phyloP scores from a whole-genome alignment of 2,329 filamentous ascomycete species.

The Penicillium sp. region DNA sequence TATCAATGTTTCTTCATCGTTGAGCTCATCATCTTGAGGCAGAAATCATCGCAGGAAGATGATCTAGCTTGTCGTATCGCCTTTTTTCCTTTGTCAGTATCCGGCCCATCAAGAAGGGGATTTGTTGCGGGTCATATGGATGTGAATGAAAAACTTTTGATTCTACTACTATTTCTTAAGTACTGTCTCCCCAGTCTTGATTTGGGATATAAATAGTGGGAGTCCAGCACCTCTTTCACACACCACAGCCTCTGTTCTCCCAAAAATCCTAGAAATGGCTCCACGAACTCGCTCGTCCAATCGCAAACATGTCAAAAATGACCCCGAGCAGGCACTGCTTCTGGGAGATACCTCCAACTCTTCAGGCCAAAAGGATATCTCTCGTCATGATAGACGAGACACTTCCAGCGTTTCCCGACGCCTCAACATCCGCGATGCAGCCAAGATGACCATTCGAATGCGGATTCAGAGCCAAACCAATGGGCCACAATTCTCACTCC shows the following conservation, averaged over 20 bases:
- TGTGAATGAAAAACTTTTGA: background rate
- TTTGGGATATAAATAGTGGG: background rate
- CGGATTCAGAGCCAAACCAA: background rate
- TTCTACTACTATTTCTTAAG: background rate
- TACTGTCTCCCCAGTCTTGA: background rate
- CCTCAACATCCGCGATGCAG: background rate
- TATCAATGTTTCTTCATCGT: background rate
- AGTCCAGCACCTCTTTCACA: background rate
- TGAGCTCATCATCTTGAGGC: background rate
- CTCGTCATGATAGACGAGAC: background rate
- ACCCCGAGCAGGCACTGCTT: background rate
- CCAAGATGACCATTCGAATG: background rate
- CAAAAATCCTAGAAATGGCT: background rate
- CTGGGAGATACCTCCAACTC: background rate
- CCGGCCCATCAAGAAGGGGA: background rate
- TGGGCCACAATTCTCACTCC: background rate
- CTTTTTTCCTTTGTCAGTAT: background rate
- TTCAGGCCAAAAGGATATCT: background rate
- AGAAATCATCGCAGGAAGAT: background rate
- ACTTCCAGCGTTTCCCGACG: background rate
- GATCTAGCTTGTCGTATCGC: background rate
- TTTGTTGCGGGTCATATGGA: background rate
- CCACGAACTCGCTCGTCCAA: background rate
- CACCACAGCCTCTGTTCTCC: background rate
- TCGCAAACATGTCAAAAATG: background rate